Base-by-base conservation (phyloP, 306 rosid species). In the Cucurbita moschata region DNA sequence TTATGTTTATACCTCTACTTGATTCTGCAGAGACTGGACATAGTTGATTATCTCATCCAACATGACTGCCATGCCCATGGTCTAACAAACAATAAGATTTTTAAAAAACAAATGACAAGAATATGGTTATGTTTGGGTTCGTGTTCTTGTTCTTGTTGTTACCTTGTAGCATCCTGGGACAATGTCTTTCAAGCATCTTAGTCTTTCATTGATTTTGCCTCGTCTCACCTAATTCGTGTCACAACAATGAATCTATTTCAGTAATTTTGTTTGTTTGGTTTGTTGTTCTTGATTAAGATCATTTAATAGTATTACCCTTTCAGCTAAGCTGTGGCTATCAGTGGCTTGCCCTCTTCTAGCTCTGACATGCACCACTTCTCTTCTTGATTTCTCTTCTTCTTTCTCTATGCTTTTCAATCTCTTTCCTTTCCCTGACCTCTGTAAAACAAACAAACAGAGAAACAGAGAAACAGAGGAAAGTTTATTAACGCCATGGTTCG, bases 261-360 rank as follows among this genome's bases (percentile, higher is more conserved):
- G 43, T 21, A 72, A 73, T 46, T 39, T 39, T 39, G 7, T 40
- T 40, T 40, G 1, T 40, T 40, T 40, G 35, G 35, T 6, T 40
- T 40, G 44, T 40, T 30, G 35, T 30, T 30, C 35, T 30, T 30
- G 35, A 30, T 30, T 30, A 30, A 30, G 35, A 30, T 30, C 35
- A 30, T 30, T 30, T 30, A 30, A 30, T 14, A 21, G 23, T 42
- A 4, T 52, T 91, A 94, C 99, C 96, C 99, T 91, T 82, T 94
- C 99, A 75, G 99, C 97, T 79, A 94, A 79, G 64, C 99, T 94
- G 81, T 94, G 99, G 81, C 96, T 94, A 73, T 94, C 96, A 40
- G 97, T 94, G 61, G 99, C 99, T 82, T 94, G 99, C 46, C 99
- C 99, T 84, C 99, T 88, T 86, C 91, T 91, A 47, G 99, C 97